A percentile compares a stretch with the other conserved stretches of the same genome.
Evolutionary conservation across 768 basidiomycete species (phyloP).

Genomic region (Kwoniella sp.): DNA sequence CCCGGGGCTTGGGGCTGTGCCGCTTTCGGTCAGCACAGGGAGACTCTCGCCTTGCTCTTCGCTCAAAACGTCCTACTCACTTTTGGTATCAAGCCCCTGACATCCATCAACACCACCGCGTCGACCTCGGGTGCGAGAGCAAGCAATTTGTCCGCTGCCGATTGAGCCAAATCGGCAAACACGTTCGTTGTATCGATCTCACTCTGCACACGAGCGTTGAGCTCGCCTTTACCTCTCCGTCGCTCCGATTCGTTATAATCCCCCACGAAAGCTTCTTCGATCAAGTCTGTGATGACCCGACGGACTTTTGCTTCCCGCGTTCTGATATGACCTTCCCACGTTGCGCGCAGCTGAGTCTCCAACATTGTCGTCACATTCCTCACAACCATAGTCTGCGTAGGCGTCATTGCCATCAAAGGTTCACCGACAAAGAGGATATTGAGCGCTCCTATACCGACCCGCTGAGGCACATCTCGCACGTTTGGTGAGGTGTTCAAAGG

Average conservation of each 20-base stretch:
- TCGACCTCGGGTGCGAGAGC: constrained; percentile 9
- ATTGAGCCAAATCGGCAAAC: constrained; percentile 19
- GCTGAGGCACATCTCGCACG: not conserved
- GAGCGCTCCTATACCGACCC: constrained; percentile 16
- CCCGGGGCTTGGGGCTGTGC: not conserved
- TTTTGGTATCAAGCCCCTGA: not conserved
- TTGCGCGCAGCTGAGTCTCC: constrained; percentile 39
- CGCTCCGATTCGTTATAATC: not conserved
- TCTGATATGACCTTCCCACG: constrained; percentile 42
- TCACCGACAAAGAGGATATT: constrained; percentile 20
- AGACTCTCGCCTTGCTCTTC: too few relatives aligned
- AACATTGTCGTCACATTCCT: constrained; percentile 31
- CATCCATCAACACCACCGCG: constrained; percentile 10
- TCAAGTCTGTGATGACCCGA: constrained; percentile 33
- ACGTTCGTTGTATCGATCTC: not conserved
- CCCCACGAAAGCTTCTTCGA: constrained; percentile 33
- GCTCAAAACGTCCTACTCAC: too few relatives aligned
- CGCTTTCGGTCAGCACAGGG: not conserved
- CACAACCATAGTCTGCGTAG: constrained; percentile 28
- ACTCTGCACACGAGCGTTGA: not conserved
- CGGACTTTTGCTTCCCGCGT: constrained; percentile 35
- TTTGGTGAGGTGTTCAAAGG: constrained; percentile 7
- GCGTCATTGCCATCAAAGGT: constrained; percentile 5
- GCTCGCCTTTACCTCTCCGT: not conserved
- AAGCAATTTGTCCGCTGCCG: constrained; percentile 6